Evolutionary conservation across 257 asterid genomes (phyloP), one percentile per base, ranked within the genome.

Genomic region (Forsythia suspensa): DNA sequence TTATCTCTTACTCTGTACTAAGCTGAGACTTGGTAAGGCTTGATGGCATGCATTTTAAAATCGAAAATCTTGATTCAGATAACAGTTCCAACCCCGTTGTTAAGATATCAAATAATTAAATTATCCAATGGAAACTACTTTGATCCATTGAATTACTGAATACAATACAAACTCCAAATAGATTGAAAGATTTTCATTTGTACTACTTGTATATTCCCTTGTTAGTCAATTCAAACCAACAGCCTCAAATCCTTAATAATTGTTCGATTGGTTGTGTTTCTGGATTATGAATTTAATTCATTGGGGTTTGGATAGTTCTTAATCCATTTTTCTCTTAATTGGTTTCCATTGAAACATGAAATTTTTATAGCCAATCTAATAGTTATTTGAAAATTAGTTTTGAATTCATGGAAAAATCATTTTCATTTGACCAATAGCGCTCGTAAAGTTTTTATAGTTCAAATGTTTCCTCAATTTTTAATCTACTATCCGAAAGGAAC

Each of bases 31-130:
- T 67, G 44, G 37, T 34, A 57, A 36, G 70, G 52, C 39, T 38
- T 61, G n/a, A 61, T 71, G 38, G 44, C 59, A 15, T 15, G 59
- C 59, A 46, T 71, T 39, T 71, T 77, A 46, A 24, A 38, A 34
- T 65, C 37, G 37, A 61, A 59, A 72, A 48, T 72, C 67, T 72
- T 24, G 44, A 61, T 71, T 71, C 36, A 4, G 10, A 41, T 55
- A 46, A 9, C 76, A 41, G 39, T 75, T 76, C 69, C 71, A 73
- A 59, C 41, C 65, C 43, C 20, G 38, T 8, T 44, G 75, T 67
- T 44, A 13, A 55, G 74, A 78, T 74, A 44, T 74, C 75, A 61
- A 36, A 46, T 21, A 6, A 13, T 48, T 21, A 61, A 48, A 7
- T 5, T 67, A 61, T 66, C 18, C 80, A 63, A 38, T 57, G 11